Base-by-base conservation (phyloP, 768 basidiomycete genomes). In the Pleurotus sapidus region DNA sequence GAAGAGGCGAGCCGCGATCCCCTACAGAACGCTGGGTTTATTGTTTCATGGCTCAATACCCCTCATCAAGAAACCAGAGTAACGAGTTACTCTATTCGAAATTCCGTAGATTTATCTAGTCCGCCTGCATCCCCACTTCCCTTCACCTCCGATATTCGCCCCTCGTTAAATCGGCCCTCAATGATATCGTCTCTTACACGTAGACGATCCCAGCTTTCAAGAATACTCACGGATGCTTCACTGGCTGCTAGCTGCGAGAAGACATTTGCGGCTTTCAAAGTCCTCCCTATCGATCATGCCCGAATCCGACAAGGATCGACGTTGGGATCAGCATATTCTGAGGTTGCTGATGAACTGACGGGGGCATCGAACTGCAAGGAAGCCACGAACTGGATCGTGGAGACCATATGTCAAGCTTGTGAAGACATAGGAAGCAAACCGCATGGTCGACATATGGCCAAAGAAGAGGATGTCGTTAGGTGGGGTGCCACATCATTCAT, bases 1-100 rank as follows among this genome's bases (percentile, higher is more conserved):
- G 93, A 98, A 71, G 93, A 96, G 69, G 86, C 92, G 0, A 93
- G 92, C 62, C 85, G 95, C 14, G 93, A 97, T 68, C 84, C 89
- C 0, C 67, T 77, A 17, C 93, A 98, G 73, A 98, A 98, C 66
- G 87, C 87, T 43, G 96, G 97, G 0, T 93, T 98, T 68, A 70
- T 86, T 2, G 69, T 98, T 49, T 80, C 82, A n/a, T 99, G 92
- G 88, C 78, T 82, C 39, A 84, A 84, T 46, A 74, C 81, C 1
- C 51, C 51, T 5, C 78, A 87, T 60, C 86, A 91, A 66, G 80
- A 84, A 57, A 92, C 92, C 0, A 83, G 93, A 23, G 78, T 87
- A 43, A 86, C 86, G 18, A 95, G 91, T 63, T 97, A 97, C 71
- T 93, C 93, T 4, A 76, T 97, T 30, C 78, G 87, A 53, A 97